Base-by-base conservation (phyloP, 2,329 filamentous ascomycete genomes). In the Hymenoscyphus fraxineus region DNA sequence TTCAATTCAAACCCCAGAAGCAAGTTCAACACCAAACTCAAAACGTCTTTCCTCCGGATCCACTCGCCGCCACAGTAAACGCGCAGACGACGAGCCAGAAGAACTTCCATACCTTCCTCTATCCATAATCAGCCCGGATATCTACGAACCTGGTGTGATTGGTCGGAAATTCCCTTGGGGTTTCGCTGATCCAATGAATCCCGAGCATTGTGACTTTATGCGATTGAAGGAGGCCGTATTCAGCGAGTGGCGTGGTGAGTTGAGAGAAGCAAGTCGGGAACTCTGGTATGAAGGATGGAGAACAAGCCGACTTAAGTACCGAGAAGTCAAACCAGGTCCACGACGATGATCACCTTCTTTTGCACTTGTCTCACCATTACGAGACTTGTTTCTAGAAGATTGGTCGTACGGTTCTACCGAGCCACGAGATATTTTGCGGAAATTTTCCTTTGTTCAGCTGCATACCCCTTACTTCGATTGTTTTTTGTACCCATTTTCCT, bases 261-360 rank as follows among this genome's bases (percentile, higher is more conserved):
- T 99, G 66, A 89, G 94, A 66, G 92, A 97, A 77, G 90, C 92
- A 61, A 96, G 92, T 76, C 86, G 92, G 63, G 93, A 96, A 74
- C 85, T 93, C 72, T 97, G 93, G 92, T 98, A 98, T 73, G 94
- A 98, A 78, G 88, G 91, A 72, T 98, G 94, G 95, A 88, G 95
- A 78, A 97, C 86, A 9, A 88, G 81, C 77, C 81, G 85, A 63
- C 82, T 89, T 58, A 74, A 74, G 67, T 69, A 72, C 64, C 69
- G 70, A 59, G 71, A 72, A 51, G 61, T 41, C 12, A 67, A 69
- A 54, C 62, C 68, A 19, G 70, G 62, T 65, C 58, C 66, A 27
- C 70, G 65, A 67, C 65, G 70, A 69, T 73, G 63, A 72, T 69
- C 55, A 66, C 60, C 39, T 63, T 39, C 10, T 63, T 51, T 62